Base-by-base conservation (phyloP, 768 basidiomycete species). In the Hygrophoropsis aurantiaca region DNA sequence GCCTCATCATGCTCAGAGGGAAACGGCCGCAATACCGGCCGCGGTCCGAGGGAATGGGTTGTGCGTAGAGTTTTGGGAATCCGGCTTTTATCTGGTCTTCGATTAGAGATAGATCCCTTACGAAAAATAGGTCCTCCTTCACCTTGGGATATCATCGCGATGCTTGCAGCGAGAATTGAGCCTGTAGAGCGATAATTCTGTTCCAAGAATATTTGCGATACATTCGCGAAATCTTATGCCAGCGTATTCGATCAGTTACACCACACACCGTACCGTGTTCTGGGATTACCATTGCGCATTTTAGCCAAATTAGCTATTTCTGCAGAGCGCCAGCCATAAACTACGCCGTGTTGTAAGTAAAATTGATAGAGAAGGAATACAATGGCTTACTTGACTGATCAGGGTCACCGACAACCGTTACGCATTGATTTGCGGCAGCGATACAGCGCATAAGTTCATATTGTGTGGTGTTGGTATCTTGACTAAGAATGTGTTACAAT, bases 371-470 rank as follows among this genome's bases (percentile, higher is more conserved):
- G 39, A 19, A 21, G 32, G 42, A 41, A 36, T n/a, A 44, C 45
- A 36, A 44, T 8, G 26, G 38, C 73, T 21, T 54, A 84, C 85
- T 93, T 1, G 89, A 90, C 60, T 94, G 92, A 62, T 94, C 92
- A 0, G 92, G 92, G 67, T 94, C 92, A 0, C 92, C 92, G 3
- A 94, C 90, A 33, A 94, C 78, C 4, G 85, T 90, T 21, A 92
- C 72, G 51, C 82, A 80, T 23, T 72, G 66, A 26, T 69, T 66
- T 4, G 65, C 57, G 11, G 70, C 57, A 1, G 83, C 87, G 42
- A 94, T 79, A 3, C 74, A 68, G 50, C 71, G 74, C 84, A 93
- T 86, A 19, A 94, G 77, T 47, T 85, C 75, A 62, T 92, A 94
- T 61, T 94, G 91, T 16, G 82, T 81, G 3, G 70, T 76, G 54